Conservation (phyloP, 208 protist genomes). For the Wallacemonas collosoma region DNA sequence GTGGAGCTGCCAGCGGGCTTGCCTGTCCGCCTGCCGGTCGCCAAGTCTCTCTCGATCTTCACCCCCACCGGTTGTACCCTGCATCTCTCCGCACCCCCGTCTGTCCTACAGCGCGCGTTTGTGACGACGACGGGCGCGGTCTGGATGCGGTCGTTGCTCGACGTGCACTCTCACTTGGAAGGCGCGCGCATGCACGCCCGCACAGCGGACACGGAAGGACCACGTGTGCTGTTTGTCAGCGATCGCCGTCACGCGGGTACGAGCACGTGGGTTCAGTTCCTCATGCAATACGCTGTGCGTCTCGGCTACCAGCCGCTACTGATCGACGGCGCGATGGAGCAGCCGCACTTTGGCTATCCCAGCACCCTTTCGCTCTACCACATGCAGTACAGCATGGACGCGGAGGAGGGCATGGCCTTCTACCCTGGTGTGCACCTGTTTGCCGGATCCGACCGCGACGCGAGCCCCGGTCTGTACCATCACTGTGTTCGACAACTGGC, state of each 20-base stretch:
- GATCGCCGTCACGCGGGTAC: conserved; percentile 48
- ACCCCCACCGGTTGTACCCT: conserved; percentile 65
- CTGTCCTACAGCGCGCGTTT: conserved; percentile 53
- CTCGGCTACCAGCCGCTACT: conserved; percentile 73
- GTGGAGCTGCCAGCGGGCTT: conserved; percentile 53
- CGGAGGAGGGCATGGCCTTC: conserved; percentile 64
- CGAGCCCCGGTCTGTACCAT: conserved; percentile 41
- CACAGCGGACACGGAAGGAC: conserved; percentile 24
- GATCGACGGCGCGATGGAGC: conserved; percentile 44
- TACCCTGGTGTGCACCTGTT: conserved; percentile 45
- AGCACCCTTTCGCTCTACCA: conserved; percentile 46
- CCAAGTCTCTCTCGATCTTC: conserved; percentile 49
- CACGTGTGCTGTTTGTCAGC: conserved; percentile 61
- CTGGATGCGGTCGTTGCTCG: conserved; percentile 57
- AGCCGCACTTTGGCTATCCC: conserved; percentile 44
- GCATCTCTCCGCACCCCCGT: conserved; percentile 31
- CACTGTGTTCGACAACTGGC: conserved; percentile 43
- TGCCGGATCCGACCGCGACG: conserved; percentile 24
- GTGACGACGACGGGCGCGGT: conserved; percentile 39
- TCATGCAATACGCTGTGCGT: conserved; percentile 57
- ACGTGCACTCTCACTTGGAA: conserved; percentile 66
- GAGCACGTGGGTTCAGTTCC: conserved; percentile 50
- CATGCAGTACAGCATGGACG: conserved; percentile 58
- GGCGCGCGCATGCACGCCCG: conserved; percentile 42
- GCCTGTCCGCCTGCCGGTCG: conserved; percentile 46